Base-by-base conservation (phyloP, 2,329 filamentous ascomycete species). In the Sclerotinia nivalis region DNA sequence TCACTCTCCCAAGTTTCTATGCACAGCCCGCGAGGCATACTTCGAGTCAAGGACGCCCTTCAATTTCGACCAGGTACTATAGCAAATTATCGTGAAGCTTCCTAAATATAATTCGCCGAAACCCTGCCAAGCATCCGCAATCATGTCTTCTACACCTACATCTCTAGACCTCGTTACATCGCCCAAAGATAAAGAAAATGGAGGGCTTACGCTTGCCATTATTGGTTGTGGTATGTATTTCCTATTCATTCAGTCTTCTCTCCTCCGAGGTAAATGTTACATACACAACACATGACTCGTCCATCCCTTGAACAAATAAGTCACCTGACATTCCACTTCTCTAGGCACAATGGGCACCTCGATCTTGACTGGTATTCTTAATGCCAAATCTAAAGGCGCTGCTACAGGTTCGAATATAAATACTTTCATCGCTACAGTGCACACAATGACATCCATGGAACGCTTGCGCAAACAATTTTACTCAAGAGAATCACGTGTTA, bases 371-470 rank as follows among this genome's bases (percentile, higher is more conserved):
- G 74, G 75, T 12, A 73, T 77, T 13, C 60, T 77, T 18, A 68
- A 70, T 15, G 72, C 74, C 13, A 75, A 71, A 50, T 68, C 71
- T 18, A 67, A 70, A 50, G 67, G 54, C 10, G 18, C 55, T 28
- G 9, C 69, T 8, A 59, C 66, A 18, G 54, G 70, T 28, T 72
- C 75, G 12, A 72, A 66, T 25, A 73, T 78, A 45, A 70, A 71
- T n/a, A 72, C 72, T 4, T 83, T 81, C 72, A 80, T 81, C 56
- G 82, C 81, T 40, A 84, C 82, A 22, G 82, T 84, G 0, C 78
- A 80, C 34, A 83, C 80, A 70, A 71, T 78, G 66, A 70, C 52
- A 12, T 83, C 82, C 0, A 78, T 78, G 22, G 73, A 79, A 22
- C 76, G 76, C 20, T 72, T 84, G 18, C 67, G 72, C 4, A 69